These are phyloP conservation scores for Aureobasidium sp. DNA, from an alignment of 2,329 filamentous ascomycete genomes.

Conservation along the genomic window DNA sequence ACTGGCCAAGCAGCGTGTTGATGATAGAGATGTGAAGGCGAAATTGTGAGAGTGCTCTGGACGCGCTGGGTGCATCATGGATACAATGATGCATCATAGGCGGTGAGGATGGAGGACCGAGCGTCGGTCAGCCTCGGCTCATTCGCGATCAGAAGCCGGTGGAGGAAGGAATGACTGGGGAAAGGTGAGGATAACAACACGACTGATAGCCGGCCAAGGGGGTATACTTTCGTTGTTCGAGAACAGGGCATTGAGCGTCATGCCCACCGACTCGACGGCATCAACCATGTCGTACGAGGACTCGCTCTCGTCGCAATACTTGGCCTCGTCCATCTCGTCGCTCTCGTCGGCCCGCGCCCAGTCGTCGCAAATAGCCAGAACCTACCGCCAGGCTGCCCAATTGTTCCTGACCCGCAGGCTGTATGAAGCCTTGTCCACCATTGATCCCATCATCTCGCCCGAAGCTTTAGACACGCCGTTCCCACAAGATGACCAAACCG, in stretches of 20 bases:
- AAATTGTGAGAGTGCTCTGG: background rate
- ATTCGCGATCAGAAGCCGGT: background rate
- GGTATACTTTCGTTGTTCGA: background rate
- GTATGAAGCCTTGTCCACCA: constrained; percentile 77
- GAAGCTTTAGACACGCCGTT: constrained; percentile 27
- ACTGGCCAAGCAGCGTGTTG: background rate
- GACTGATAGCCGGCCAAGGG: constrained; percentile 1
- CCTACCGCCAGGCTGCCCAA: constrained; percentile 88
- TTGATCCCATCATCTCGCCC: constrained; percentile 71
- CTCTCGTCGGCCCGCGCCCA: constrained; percentile 58
- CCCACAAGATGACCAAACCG: background rate
- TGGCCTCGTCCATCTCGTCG: constrained; percentile 62
- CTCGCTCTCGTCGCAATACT: constrained; percentile 46
- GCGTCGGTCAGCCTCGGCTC: constrained; percentile 1
- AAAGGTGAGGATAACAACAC: background rate
- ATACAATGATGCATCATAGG: background rate
- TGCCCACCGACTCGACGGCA: constrained; percentile 23
- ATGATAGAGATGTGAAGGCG: background rate
- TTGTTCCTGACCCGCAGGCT: constrained; percentile 90
- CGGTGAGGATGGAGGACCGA: background rate
- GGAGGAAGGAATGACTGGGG: background rate
- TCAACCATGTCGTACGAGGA: constrained; percentile 38
- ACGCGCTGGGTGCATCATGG: background rate
- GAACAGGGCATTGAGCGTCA: constrained; percentile 12
- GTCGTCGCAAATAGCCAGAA: constrained; percentile 72